Percentiles rank a stretch among this genome's conserved stretches.
phyloP scores from a whole-genome alignment of 163 green algal species.

The Coccomyxa subellipsoidea region DNA sequence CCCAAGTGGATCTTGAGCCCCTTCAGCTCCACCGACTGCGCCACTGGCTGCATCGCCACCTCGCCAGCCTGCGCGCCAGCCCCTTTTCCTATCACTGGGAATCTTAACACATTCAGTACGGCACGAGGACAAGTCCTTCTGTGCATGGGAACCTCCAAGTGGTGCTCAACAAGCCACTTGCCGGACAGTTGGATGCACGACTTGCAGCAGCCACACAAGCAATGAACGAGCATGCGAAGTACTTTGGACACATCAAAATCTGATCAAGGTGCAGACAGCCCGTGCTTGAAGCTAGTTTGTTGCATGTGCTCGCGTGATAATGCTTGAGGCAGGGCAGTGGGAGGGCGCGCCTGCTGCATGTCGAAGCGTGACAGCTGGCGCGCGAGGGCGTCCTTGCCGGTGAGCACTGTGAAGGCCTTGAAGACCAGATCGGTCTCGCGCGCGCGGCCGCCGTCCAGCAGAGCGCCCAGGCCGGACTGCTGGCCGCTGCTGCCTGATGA shows the following conservation, averaged over 20 bases:
- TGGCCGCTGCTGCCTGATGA: background rate
- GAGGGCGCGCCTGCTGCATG: constrained; percentile 11
- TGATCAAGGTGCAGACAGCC: too few relatives aligned
- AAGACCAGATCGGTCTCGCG: constrained; percentile 30
- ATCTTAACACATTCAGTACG: background rate
- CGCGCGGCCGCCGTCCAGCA: background rate
- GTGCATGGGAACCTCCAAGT: too few relatives aligned
- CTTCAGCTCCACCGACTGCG: constrained; percentile 41
- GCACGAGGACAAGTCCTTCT: too few relatives aligned
- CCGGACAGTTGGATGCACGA: too few relatives aligned
- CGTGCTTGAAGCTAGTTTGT: too few relatives aligned
- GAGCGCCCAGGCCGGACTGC: background rate
- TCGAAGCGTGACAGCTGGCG: constrained; percentile 22
- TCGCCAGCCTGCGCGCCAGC: constrained; percentile 9
- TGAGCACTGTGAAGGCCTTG: constrained; percentile 50
- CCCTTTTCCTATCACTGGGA: background rate
- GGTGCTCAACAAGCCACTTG: too few relatives aligned
- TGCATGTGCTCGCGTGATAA: too few relatives aligned
- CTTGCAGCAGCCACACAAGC: too few relatives aligned
- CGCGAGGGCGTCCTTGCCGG: constrained; percentile 18
- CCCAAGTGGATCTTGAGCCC: constrained; percentile 74
- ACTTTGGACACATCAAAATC: too few relatives aligned
- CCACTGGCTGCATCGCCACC: constrained; percentile 22
- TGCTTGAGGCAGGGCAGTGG: background rate
- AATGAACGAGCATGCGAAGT: too few relatives aligned